Percentiles rank a stretch among this genome's conserved stretches.
Evolutionary conservation across 768 basidiomycete genomes (phyloP).

Genomic region (Tricholoma flavovirens): DNA sequence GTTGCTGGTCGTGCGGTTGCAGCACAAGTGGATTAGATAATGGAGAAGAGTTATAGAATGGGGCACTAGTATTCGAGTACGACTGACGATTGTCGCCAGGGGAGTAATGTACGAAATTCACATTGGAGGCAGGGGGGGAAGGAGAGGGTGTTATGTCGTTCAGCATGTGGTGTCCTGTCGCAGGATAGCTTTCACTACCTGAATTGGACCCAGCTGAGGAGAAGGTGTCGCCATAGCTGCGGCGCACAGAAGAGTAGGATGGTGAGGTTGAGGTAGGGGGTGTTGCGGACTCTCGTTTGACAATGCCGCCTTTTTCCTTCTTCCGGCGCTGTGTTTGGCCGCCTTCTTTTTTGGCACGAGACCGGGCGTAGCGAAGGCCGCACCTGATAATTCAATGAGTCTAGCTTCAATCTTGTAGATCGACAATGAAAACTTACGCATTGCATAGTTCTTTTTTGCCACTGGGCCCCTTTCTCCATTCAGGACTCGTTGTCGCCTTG

Average conservation of each 20-base stretch:
- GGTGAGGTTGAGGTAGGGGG: slow-evolving; percentile 32
- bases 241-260: slow-evolving; percentile 41
- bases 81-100: slow-evolving; percentile 31
- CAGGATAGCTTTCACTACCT: slow-evolving; percentile 51
- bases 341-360: slow-evolving; percentile 85
- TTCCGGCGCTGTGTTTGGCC: slow-evolving; percentile 49
- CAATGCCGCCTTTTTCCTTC: slow-evolving; percentile 54
- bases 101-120: slow-evolving; percentile 57
- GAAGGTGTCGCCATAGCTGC: slow-evolving; percentile 45
- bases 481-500: slow-evolving; percentile 75
- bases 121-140: slow-evolving; percentile 52
- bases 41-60: slow-evolving; percentile 50
- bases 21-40: slow-evolving; percentile 38
- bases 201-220: slow-evolving; percentile 52
- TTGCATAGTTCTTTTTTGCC: slow-evolving; percentile 91
- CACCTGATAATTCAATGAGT: slow-evolving; percentile 41
- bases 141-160: slow-evolving; percentile 50
- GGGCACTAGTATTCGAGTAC: slow-evolving; percentile 28
- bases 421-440: slow-evolving; percentile 54
- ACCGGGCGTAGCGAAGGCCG: slow-evolving; percentile 81
- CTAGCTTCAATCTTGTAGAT: not conserved
- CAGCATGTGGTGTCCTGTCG: slow-evolving; percentile 34
- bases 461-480: slow-evolving; percentile 89
- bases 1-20: slow-evolving; percentile 18
- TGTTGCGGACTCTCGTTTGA: slow-evolving; percentile 38